Evolutionary conservation across 176 grass and related monocot genomes (phyloP).

Genomic region (Zizania latifolia): DNA sequence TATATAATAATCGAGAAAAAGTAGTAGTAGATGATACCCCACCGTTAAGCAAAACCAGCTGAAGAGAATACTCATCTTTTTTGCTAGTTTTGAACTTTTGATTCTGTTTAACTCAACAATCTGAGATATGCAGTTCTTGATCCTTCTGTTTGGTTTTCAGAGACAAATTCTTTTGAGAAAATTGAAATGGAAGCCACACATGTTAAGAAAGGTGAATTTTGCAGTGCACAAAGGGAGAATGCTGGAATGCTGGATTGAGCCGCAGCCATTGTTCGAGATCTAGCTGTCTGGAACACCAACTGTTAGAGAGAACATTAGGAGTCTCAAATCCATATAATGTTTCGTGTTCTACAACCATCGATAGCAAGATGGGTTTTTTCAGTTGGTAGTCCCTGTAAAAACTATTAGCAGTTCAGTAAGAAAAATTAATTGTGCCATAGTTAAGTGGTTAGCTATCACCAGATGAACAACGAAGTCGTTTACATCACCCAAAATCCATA

Average conservation of each 20-base stretch:
- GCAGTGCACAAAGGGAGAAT: not conserved
- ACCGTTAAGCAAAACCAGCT: not conserved
- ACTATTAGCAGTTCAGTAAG: no score
- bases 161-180: not conserved
- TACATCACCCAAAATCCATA: conserved; percentile 32
- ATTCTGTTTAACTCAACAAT: not conserved
- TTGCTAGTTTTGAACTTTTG: not conserved
- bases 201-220: not conserved
- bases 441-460: not conserved
- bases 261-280: not conserved
- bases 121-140: not conserved
- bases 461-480: conserved; percentile 18
- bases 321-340: not conserved
- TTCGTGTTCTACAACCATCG: not conserved
- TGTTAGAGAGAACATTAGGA: not conserved
- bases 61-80: not conserved
- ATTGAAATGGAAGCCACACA: not conserved
- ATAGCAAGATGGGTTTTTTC: not conserved
- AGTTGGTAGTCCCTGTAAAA: not conserved
- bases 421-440: conserved; percentile 14
- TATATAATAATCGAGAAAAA: not conserved
- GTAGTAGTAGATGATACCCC: not conserved
- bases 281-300: not conserved
- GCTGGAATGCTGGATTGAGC: not conserved
- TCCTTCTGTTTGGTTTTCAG: not conserved